Percentiles rank a stretch among this genome's conserved stretches.
Evolutionary conservation across 768 basidiomycete species (phyloP).

Genomic region (Suillus lakei): DNA sequence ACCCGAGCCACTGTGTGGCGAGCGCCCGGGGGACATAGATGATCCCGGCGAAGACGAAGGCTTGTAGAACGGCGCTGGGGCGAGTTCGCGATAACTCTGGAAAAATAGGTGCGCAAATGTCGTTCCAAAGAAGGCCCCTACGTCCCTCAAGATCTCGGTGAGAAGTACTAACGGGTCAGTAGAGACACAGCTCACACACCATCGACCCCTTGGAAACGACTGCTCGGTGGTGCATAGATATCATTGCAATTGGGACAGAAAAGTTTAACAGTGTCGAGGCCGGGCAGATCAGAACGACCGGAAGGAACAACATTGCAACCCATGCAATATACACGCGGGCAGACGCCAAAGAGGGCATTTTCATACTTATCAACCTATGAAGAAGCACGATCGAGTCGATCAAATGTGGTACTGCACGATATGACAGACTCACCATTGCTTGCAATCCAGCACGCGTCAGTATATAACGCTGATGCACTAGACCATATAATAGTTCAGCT

Average conservation of each 20-base stretch:
- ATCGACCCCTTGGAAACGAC: constrained; percentile 94
- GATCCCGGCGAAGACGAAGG: constrained; percentile 56
- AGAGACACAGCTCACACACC: constrained; percentile 54
- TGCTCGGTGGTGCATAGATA: constrained; percentile 94
- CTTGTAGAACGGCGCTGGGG: constrained; percentile 92
- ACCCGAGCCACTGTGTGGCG: constrained; percentile 56
- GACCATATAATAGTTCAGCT: constrained; percentile 95
- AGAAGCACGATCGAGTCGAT: constrained; percentile 19
- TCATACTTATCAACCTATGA: constrained; percentile 95
- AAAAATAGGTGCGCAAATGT: constrained; percentile 99
- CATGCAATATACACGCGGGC: constrained; percentile 94
- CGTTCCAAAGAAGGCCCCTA: constrained; percentile 98
- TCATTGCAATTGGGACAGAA: constrained; percentile 99
- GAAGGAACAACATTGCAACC: constrained; percentile 91
- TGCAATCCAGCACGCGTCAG: constrained; percentile 92
- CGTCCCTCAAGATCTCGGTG: constrained; percentile 22
- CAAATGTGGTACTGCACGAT: constrained; percentile 14
- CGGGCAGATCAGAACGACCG: constrained; percentile 94
- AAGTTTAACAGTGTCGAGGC: constrained; percentile 95
- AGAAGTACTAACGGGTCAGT: constrained; percentile 14
- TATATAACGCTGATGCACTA: constrained; percentile 98
- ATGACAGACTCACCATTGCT: constrained; percentile 73
- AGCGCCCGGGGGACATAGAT: constrained; percentile 59
- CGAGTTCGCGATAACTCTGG: constrained; percentile 95
- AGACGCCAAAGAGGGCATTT: constrained; percentile 85